Evolutionary conservation across 345 rosid genomes (phyloP).

Genomic region (Clarkia xantiana): DNA sequence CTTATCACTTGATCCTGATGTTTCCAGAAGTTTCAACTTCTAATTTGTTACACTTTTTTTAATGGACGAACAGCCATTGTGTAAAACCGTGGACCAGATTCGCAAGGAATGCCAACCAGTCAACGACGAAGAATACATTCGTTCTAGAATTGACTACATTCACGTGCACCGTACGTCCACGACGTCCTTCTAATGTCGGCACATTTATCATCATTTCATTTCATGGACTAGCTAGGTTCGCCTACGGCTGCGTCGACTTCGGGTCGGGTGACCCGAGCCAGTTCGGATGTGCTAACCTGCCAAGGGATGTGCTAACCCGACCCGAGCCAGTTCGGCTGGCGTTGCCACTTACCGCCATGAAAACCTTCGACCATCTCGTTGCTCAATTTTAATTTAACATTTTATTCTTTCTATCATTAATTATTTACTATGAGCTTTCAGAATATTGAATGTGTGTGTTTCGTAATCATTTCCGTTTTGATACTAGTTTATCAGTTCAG

Average conservation of each 20-base stretch:
- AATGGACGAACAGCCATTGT: constrained; percentile 13
- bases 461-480: too few species aligned
- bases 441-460: too few species aligned
- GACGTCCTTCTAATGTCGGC: constrained; percentile 5
- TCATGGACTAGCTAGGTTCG: constrained; percentile 8
- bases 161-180: constrained; percentile 7
- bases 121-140: constrained; percentile 7
- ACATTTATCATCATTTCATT: constrained; percentile 5
- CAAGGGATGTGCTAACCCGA: constrained; percentile 14
- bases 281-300: constrained; percentile 7
- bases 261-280: constrained; percentile 17
- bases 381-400: background rate
- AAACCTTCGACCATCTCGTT: constrained; percentile 4
- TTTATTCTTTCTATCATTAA: too few species aligned
- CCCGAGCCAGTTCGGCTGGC: constrained; percentile 9
- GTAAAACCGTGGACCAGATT: constrained; percentile 4
- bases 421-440: too few species aligned
- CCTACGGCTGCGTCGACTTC: background rate
- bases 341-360: constrained; percentile 5
- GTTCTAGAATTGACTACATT: constrained; percentile 12
- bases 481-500: too few species aligned
- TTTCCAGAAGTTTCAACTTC: too few species aligned
- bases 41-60: too few species aligned
- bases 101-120: constrained; percentile 10
- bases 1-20: too few species aligned